Base-by-base conservation (phyloP, 148 eudicot species). In the Dianthus caryophyllus region DNA sequence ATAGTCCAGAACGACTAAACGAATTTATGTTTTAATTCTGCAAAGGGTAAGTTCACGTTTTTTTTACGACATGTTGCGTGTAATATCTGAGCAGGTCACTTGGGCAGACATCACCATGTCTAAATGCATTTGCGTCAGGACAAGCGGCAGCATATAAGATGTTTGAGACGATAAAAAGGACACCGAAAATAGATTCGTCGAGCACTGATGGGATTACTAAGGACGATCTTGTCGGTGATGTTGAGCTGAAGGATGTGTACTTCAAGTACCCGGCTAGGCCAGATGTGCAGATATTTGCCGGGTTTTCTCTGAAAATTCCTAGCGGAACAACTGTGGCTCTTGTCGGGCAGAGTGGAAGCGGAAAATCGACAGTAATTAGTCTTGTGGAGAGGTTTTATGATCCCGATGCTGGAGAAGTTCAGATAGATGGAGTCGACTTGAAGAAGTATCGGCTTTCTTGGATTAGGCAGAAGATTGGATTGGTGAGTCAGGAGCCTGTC, bases 271-370 rank as follows among this genome's bases (percentile, higher is more conserved):
- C 94, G 6, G 85, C 91, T 5, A 84, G 97, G 78, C 93, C 89
- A 0, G 86, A 87, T 38, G 92, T 84, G 66, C 84, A 79, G 64
- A 87, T 92, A 25, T 92, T 92, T 70, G 29, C 82, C 1, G 96
- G 96, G 4, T 84, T 92, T 69, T 87, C 87, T 2, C 22, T 92
- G 47, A 54, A 56, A 13, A 81, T 92, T 20, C 71, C 82, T 29
- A 82, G 78, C 29, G 97, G 96, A 17, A 78, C 71, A 38, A 87
- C 89, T 41, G 80, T 73, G 15, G 90, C 97, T 66, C 75, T 92
- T 16, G 97, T 92, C 21, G 97, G 96, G 61, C 90, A 89, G 65
- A 92, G 97, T 76, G 97, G 97, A 63, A 92, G 96, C 65, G 97
- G 97, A 39, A 92, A 92, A 65, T 92, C 97, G 10, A 88, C 93